Evolutionary conservation across 2,329 filamentous ascomycete species (phyloP), one percentile per base, ranked within the genome.

Genomic region (Hymenoscyphus fraxineus): DNA sequence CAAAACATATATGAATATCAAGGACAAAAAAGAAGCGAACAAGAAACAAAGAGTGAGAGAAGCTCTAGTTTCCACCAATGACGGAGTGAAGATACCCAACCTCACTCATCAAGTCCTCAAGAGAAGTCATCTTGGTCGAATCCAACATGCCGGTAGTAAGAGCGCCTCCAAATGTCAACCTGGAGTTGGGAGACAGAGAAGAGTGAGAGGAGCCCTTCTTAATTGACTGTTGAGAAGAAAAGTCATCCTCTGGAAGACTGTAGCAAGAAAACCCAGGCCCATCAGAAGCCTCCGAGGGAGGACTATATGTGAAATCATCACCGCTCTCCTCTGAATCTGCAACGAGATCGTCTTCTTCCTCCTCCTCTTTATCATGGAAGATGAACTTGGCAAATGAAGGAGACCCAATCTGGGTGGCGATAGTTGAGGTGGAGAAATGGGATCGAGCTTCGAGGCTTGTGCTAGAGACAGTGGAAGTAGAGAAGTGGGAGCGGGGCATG

Each of bases 21-120:
- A 56, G n/a, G 40, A 27, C 15, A 35, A 9, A n/a, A n/a, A 44
- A 56, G 12, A 56, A 35, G 27, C 6, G n/a, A 47, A 47, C 4
- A 31, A 13, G 22, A 22, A 27, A 31, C 12, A 5, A 32, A 16
- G 0, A 56, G 13, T 6, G 16, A 13, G 44, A 6, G 32, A 55
- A 3, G 32, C 27, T 40, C 19, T 41, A 59, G 55, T 19, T 27
- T 59, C 69, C 69, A 10, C 68, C 69, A 15, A 66, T 62, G 61
- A 83, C 83, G 65, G 81, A 76, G 61, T 77, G 76, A 31, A 84
- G 72, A 70, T 84, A 83, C 62, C 80, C 80, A 72, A 83, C 73
- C 66, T 84, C 81, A 66, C 80, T 78, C 70, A 83, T 76, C 64
- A 83, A 72, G 67, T 81, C 78, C 67, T 80, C 77, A 75, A 83